A percentile compares a stretch with the other conserved stretches of the same genome.
These are phyloP conservation scores for Ballota nigra DNA, from an alignment of 257 asterid genomes.

Conservation along the genomic window DNA sequence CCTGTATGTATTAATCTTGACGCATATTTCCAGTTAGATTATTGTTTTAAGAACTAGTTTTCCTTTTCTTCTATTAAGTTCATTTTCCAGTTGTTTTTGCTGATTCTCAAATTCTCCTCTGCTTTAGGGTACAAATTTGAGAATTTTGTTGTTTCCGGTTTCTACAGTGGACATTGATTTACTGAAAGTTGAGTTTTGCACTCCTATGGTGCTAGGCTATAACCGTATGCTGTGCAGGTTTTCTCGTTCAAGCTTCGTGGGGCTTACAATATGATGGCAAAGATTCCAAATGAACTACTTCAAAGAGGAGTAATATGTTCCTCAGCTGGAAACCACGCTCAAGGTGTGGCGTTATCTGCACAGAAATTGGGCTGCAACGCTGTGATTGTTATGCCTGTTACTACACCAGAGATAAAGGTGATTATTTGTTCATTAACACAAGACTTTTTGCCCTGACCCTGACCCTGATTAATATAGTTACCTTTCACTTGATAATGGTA, in stretches of 20 bases:
- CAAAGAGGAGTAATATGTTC: conserved; percentile 91
- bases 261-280: conserved; percentile 99
- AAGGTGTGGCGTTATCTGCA: conserved; percentile 80
- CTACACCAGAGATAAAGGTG: conserved; percentile 97
- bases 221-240: conserved; percentile 37
- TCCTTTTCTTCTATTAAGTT: neutral
- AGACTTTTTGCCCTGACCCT: no score
- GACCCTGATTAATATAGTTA: neutral
- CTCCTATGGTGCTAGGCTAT: neutral
- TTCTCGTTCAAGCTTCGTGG: conserved; percentile 76
- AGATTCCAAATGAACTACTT: conserved; percentile 67
- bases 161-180: neutral
- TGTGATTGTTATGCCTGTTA: conserved; percentile 77
- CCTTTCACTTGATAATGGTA: conserved; percentile 15
- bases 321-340: conserved; percentile 99
- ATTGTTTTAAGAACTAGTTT: neutral
- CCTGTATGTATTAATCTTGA: conserved; percentile 53
- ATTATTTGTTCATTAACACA: conserved; percentile 2
- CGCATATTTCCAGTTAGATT: no score
- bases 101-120: no score
- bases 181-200: neutral
- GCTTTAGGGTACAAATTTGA: neutral
- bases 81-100: neutral
- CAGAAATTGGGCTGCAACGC: conserved; percentile 48
- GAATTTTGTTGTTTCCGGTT: neutral